Base-by-base conservation (phyloP, 2,329 filamentous ascomycete genomes). In the Xylaria sp. region DNA sequence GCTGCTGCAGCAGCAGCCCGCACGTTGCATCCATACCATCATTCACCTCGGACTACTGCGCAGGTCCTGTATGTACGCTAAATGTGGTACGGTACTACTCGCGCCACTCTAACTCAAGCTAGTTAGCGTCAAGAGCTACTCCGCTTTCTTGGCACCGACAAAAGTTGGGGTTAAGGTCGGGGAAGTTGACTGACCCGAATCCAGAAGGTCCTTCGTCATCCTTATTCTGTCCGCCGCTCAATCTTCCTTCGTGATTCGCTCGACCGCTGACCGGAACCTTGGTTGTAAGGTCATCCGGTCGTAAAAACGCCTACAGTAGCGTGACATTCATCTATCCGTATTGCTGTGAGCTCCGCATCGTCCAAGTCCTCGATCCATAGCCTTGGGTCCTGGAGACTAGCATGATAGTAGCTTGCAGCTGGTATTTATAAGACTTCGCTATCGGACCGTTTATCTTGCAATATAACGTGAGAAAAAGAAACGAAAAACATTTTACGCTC, bases 61-160 rank as follows among this genome's bases (percentile, higher is more conserved):
- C 23, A 39, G 55, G 54, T 5, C 20, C 23, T 55, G 10, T 23
- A 39, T 32, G 44, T 25, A 34, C 10, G 41, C 69, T 37, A 37
- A 8, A 8, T 28, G 28, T 28, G 34, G 34, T 15, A 50, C 20
- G 23, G 25, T 12, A 20, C 52, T n/a, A 10, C 18, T 1, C 28
- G 15, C 13, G 5, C 15, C 23, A 25, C 51, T n/a, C 51, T 54
- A 55, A 55, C 52, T 28, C 15, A n/a, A 20, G 37, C 6, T 66
- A 64, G 2, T 9, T 46, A 65, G 64, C 46, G 18, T 52, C 32
- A 39, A 13, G 55, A 76, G 74, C 75, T 74, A 74, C 75, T 77
- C 76, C 75, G 74, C 76, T 72, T 76, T 75, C 74, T 75, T 75
- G 74, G 74, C 72, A 66, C 3, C n/a, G 65, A 50, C 58, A 72